Evolutionary conservation across 1,284 basidiomycete genomes (phyloP), one percentile per base, ranked within the genome.

Genomic region (Sporisorium iseilematis-ciliati): DNA sequence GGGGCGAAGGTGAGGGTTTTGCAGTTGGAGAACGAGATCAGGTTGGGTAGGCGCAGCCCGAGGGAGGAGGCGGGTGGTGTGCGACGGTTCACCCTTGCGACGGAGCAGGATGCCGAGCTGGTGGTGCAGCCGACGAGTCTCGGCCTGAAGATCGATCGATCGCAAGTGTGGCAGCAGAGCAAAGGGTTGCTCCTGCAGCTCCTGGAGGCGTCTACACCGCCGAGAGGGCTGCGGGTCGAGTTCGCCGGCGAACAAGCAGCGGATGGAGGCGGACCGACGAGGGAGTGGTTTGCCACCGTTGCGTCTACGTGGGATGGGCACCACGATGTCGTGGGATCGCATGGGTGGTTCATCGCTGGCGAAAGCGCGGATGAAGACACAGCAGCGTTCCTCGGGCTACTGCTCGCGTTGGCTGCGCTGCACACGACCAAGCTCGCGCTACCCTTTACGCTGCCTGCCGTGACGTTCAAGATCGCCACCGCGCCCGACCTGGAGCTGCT

Each of bases 271-370:
- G 79, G 79, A 18, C 67, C 78, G 25, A 62, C 66, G 4, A 70
- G 78, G 45, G 79, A 81, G 62, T 81, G 75, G 74, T 78, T 79
- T 42, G 63, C 68, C 54, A 57, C 63, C 50, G 59, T 79, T 3
- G 69, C 66, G 20, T 67, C 23, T 48, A 40, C 29, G 23, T 80
- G 60, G 62, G 6, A 16, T 12, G 57, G 53, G n/a, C 11, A 40
- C 29, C 50, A 50, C 26, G n/a, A 12, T 11, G 10, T 50, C 2
- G 20, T 66, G 29, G 50, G 59, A 8, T 26, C 45, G 12, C 69
- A 58, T 21, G 57, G 70, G 0, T 65, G 73, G 67, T 75, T 75
- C 31, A 23, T 51, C 14, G 46, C 10, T 1, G 49, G 56, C 1
- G 51, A 43, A 11, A 50, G 35, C n/a, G 58, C 55, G 2, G 54